Conservation (phyloP, 2,329 filamentous ascomycete genomes). For the Scopulariopsis brevicaulis region DNA sequence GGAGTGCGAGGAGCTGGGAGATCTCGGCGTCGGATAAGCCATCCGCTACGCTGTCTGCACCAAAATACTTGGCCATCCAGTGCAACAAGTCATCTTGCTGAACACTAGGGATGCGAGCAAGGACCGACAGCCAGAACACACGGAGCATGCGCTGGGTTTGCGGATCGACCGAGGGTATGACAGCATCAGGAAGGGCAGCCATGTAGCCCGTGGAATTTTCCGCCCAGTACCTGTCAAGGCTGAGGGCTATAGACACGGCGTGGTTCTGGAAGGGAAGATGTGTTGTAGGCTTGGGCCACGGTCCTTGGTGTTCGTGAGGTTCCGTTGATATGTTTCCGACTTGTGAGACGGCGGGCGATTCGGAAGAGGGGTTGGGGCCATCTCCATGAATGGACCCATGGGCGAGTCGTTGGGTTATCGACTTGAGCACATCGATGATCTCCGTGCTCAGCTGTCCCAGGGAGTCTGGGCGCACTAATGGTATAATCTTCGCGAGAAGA, state of each 20-base stretch:
- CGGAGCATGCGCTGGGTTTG: conserved; percentile 1
- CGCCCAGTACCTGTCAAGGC: conserved; percentile 3
- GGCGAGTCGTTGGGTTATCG: too few species aligned
- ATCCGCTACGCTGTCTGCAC: not conserved
- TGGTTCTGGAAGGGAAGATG: conserved; percentile 5
- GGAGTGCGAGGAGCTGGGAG: conserved; percentile 9
- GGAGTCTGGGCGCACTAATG: conserved; percentile 1
- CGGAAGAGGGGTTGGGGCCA: too few species aligned
- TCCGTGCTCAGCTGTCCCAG: not conserved
- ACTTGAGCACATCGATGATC: too few species aligned
- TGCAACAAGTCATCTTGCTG: conserved; percentile 8
- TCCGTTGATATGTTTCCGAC: not conserved
- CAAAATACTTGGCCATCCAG: conserved; percentile 7
- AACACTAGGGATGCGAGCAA: conserved; percentile 10
- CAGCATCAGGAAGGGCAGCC: not conserved
- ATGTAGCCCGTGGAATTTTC: not conserved
- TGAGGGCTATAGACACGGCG: conserved; percentile 2
- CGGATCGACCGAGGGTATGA: not conserved
- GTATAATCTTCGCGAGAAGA: conserved; percentile 2
- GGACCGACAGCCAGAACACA: conserved; percentile 9
- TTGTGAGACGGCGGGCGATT: not conserved
- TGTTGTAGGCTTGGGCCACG: not conserved
- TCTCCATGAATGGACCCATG: too few species aligned
- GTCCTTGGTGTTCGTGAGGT: not conserved
- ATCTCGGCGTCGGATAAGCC: conserved; percentile 7